Conservation (phyloP, 208 protist genomes). For the Crithidia sp. region DNA sequence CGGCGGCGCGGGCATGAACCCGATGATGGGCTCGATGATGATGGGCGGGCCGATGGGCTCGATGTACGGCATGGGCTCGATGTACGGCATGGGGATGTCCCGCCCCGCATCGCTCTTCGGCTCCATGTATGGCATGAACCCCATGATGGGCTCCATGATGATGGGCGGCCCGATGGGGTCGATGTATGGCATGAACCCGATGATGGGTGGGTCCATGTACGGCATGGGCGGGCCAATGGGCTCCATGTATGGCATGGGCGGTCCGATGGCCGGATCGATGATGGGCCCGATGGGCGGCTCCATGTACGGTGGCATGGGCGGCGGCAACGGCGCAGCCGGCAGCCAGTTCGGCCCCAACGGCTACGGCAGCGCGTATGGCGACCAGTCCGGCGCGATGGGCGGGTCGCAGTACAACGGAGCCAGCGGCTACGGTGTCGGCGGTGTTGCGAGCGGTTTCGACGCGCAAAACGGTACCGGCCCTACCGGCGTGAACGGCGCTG, state of each 20-base stretch:
- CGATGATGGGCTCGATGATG: constrained; percentile 28
- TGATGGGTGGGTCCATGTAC: constrained; percentile 42
- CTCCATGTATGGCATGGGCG: constrained; percentile 55
- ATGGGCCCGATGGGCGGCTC: constrained; percentile 31
- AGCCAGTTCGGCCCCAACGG: constrained; percentile 23
- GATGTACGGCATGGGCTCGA: constrained; percentile 39
- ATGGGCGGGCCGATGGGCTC: constrained; percentile 22
- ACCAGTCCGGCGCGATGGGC: constrained; percentile 8
- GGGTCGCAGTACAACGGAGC: constrained; percentile 21
- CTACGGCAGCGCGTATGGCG: constrained; percentile 43
- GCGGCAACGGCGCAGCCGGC: background rate
- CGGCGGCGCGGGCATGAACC: constrained; percentile 27
- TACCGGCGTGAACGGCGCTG: constrained; percentile 37
- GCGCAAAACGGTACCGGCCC: constrained; percentile 11
- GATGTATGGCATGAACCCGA: constrained; percentile 39
- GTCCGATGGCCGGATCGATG: background rate
- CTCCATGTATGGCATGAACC: constrained; percentile 26
- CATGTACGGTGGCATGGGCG: constrained; percentile 42
- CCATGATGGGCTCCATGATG: constrained; percentile 27
- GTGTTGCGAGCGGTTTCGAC: constrained; percentile 3
- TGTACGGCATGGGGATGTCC: constrained; percentile 40
- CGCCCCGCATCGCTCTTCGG: constrained; percentile 38
- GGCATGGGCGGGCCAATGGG: constrained; percentile 41
- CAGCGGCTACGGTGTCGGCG: constrained; percentile 31
- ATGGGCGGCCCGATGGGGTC: constrained; percentile 32